Base-by-base conservation (phyloP, 2,329 filamentous ascomycete species). In the Trichoderma sp. region DNA sequence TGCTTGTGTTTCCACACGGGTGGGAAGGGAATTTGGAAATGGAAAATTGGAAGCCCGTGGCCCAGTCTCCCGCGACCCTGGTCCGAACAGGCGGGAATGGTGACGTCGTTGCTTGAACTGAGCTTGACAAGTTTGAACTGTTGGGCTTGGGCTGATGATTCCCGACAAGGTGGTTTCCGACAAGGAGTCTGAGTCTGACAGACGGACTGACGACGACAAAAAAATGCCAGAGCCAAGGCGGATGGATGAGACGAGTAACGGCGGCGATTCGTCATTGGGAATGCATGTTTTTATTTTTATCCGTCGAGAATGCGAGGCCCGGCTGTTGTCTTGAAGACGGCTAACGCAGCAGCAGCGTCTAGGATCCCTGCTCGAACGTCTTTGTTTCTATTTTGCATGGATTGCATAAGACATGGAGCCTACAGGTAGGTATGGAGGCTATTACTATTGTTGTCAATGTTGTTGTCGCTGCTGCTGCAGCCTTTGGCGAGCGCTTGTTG, bases 301-400 rank as follows among this genome's bases (percentile, higher is more conserved):
- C 32, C 20, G 59, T 59, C 20, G 36, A 68, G 36, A 34, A 23
- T 43, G 50, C 23, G 28, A 36, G 28, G 6, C 13, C 13, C n/a
- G 30, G 55, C 55, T 58, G 55, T 12, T 32, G 58, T 61, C 64
- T 57, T 34, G 30, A 32, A 55, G 30, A 47, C 43, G 43, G n/a
- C 26, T 30, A 58, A 30, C 28, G 55, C 55, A 58, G 55, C 15
- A 58, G 34, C 53, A 59, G 36, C 57, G 28, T 4, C 32, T 64
- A 20, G 34, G 64, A 68, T 61, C 66, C 66, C 66, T 68, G 66
- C 39, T 53, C 66, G 66, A 61, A 61, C 66, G 55, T 68, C n/a
- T 61, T 61, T 34, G 23, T 55, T 50, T 50, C 43, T 50, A 50
- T 62, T 63, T 63, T 39, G 15, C 36, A 39, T 39, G 20, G 30